Conservation (phyloP, 1,284 basidiomycete genomes). For the Irpex sp. region DNA sequence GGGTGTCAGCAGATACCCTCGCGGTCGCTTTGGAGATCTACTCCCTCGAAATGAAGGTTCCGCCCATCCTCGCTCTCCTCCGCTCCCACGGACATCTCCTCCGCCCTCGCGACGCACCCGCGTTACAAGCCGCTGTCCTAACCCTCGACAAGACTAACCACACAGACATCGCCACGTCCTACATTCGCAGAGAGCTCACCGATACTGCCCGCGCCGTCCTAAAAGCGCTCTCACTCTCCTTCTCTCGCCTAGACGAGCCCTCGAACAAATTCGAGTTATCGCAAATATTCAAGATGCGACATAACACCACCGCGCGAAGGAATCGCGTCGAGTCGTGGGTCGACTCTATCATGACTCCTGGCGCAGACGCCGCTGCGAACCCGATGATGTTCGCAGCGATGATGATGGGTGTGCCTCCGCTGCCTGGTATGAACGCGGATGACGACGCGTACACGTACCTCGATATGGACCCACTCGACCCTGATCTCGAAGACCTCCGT, state of each 20-base stretch:
- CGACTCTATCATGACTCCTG: conserved; percentile 42
- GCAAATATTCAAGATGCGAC: conserved; percentile 42
- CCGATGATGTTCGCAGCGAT: conserved; percentile 64
- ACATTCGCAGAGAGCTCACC: conserved; percentile 49
- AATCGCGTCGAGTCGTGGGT: conserved; percentile 49
- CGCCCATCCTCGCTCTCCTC: conserved; percentile 39
- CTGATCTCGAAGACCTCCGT: conserved; percentile 53
- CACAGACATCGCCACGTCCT: conserved; percentile 32
- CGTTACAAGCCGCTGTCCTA: conserved; percentile 42
- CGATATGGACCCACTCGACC: conserved; percentile 49
- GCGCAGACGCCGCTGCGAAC: conserved; percentile 31
- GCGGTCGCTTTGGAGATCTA: conserved; percentile 52
- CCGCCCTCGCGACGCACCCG: conserved; percentile 47
- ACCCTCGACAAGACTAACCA: conserved; percentile 29
- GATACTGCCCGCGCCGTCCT: conserved; percentile 41
- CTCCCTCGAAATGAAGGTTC: conserved; percentile 31
- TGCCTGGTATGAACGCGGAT: conserved; percentile 35
- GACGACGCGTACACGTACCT: conserved; percentile 43
- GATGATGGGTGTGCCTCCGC: conserved; percentile 59
- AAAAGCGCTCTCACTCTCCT: conserved; percentile 38
- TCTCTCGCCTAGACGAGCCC: conserved; percentile 43
- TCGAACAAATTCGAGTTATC: conserved; percentile 36
- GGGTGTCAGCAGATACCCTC: conserved; percentile 47
- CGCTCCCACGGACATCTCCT: conserved; percentile 47
- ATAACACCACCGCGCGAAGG: conserved; percentile 34